Base-by-base conservation (phyloP, 225 moss, liverwort and hornwort genomes). In the Pseudoscleropodium purum region DNA sequence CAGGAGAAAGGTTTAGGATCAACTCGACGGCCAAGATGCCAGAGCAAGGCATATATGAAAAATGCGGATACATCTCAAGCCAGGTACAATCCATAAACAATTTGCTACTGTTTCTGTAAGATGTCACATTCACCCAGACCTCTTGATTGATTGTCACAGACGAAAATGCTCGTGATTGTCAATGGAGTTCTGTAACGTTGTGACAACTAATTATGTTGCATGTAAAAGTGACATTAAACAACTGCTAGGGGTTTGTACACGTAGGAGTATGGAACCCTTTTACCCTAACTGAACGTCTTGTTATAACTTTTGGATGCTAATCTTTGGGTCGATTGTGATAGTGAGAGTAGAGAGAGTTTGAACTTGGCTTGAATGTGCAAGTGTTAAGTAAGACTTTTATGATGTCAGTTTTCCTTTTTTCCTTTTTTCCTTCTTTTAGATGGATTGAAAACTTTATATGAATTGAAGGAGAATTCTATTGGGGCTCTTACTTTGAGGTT, bases 21-120 rank as follows among this genome's bases (percentile, higher is more conserved):
- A 90, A 95, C 61, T 95, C 97, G 25, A 94, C 96, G 56, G 95
- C 96, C 9, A 97, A 96, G 93, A 96, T 97, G 97, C 97, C 99
- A n/a, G 97, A 97, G 84, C 99, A 99, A 96, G 99, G 99, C 65
- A 86, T 92, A 23, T 99, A 97, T 93, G 93, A 97, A 91, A 96
- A 95, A 72, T 99, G 99, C 68, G 97, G 99, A 87, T 99, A 99
- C 90, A 99, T 99, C 69, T 96, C 99, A 67, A 99, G 99, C 92
- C 99, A 99, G 99, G 99, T 97, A 86, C 49, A 39, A 80, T 36
- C 4, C 13, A 26, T n/a, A 30, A 10, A 17, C 15, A 82, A 20
- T 67, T 41, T 31, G 18, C n/a, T 23, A 41, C 16, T 47, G 11
- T 51, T 51, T 52, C 52, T 18, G 7, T 18, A 47, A 27, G 51